Evolutionary conservation across 768 basidiomycete genomes (phyloP).

Genomic region (Serendipita indica): DNA sequence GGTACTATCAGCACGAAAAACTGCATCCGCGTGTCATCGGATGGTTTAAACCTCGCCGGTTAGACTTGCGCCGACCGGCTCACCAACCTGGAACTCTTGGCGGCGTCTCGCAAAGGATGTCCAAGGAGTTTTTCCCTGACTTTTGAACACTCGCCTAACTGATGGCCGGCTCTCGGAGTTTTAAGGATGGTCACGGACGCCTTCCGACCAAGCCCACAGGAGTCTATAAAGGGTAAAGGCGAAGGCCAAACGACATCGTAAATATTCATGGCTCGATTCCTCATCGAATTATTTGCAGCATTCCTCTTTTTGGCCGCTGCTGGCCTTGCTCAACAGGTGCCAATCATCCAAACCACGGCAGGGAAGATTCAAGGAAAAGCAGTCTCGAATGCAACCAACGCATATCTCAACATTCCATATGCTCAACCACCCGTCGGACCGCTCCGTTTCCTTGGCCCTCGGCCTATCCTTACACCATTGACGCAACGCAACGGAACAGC

Average conservation of each 20-base stretch:
- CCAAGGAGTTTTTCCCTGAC: not conserved
- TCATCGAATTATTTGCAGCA: not conserved
- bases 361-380: not conserved
- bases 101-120: no score
- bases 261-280: not conserved
- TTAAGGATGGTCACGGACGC: not conserved
- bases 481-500: slow-evolving; percentile 14
- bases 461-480: slow-evolving; percentile 24
- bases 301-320: not conserved
- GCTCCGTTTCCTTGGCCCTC: slow-evolving; percentile 44
- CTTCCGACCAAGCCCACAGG: not conserved
- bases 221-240: not conserved
- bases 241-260: not conserved
- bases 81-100: no score
- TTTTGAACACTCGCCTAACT: not conserved
- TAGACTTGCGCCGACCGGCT: no score
- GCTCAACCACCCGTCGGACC: slow-evolving; percentile 40
- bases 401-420: slow-evolving; percentile 48
- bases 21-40: no score
- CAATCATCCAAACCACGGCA: not conserved
- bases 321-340: not conserved
- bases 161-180: not conserved
- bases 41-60: no score
- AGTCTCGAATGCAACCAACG: slow-evolving; percentile 16
- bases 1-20: no score